phyloP scores from a whole-genome alignment of 2,329 filamentous ascomycete genomes.

The Neonectria faginata region DNA sequence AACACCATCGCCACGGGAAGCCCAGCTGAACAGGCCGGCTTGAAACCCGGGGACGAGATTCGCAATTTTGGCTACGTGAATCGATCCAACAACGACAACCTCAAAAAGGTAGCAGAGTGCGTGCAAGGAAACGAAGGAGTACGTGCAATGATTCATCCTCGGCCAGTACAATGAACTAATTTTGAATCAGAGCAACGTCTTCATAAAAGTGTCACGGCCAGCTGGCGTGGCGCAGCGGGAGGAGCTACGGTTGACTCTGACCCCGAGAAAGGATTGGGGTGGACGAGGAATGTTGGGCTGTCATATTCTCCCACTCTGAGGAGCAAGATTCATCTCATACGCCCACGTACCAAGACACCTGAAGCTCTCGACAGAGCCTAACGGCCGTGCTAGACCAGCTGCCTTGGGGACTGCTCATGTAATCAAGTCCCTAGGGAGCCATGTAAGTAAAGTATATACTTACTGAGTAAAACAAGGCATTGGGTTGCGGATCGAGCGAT shows the following conservation, averaged over 20 bases:
- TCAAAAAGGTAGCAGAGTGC: constrained; percentile 87
- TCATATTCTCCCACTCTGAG: constrained; percentile 82
- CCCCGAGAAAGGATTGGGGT: constrained; percentile 85
- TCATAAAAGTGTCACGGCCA: constrained; percentile 73
- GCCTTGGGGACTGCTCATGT: not conserved
- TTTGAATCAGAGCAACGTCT: constrained; percentile 69
- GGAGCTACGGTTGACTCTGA: constrained; percentile 78
- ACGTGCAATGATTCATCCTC: constrained; percentile 55
- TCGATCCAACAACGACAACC: constrained; percentile 84
- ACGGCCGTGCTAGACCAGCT: not conserved
- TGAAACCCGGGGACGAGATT: constrained; percentile 84
- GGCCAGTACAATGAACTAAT: constrained; percentile 39
- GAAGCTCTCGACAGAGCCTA: not conserved
- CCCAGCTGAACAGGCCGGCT: constrained; percentile 84
- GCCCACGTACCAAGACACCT: not conserved
- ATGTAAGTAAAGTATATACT: not conserved
- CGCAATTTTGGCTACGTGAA: constrained; percentile 88
- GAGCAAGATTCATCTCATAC: not conserved
- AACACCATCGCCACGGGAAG: constrained; percentile 83
- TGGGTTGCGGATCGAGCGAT: constrained; percentile 1
- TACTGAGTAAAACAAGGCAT: constrained; percentile 2
- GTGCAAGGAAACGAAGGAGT: constrained; percentile 92
- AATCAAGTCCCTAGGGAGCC: not conserved
- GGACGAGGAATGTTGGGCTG: constrained; percentile 91
- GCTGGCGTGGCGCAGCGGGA: constrained; percentile 56